Evolutionary conservation across 2,329 filamentous ascomycete genomes (phyloP), one percentile per base, ranked within the genome.

Genomic region (Ceratocystis harringtonii): DNA sequence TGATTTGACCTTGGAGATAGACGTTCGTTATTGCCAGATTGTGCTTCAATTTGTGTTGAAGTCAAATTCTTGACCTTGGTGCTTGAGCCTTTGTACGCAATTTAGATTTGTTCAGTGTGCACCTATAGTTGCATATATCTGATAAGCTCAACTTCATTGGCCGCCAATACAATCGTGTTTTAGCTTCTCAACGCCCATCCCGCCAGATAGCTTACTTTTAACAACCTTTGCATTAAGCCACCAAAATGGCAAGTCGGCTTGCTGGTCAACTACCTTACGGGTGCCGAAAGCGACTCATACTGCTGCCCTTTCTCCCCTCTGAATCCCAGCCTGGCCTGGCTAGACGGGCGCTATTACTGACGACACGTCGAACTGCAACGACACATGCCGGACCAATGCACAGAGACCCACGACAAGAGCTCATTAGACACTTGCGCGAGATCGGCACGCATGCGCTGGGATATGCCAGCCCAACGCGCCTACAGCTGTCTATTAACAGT

Each of bases 401-500:
- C n/a, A 65, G 69, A 7, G 71, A 77, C 65, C 72, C 77, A 15
- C 77, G 81, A 50, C 70, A 75, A 65, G 80, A 87, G 69, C 80
- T 90, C 4, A 79, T 86, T 68, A 74, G 79, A 55, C 77, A 82
- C 1, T 77, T 92, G 0, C 73, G 79, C 1, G 79, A 82, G 25
- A 78, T 92, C 2, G 80, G 87, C 70, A 81, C 80, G 63, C 76
- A 82, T 61, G 83, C 84, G 1, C 79, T 82, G 28, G 81, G 79
- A 66, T 80, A 85, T 70, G 79, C 88, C 64, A 87, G 87, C 71
- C 79, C 86, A n/a, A 84, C 87, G 36, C 80, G 86, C 65, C 72
- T 92, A 58, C 86, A 89, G 73, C 80, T 92, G 70, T 88, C 88
- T 12, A 75, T 90, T 25, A 80, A 84, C 68, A 85, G 87, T 25